phyloP scores from a whole-genome alignment of 78 protist genomes.

The Dictyostelium citrinum region DNA sequence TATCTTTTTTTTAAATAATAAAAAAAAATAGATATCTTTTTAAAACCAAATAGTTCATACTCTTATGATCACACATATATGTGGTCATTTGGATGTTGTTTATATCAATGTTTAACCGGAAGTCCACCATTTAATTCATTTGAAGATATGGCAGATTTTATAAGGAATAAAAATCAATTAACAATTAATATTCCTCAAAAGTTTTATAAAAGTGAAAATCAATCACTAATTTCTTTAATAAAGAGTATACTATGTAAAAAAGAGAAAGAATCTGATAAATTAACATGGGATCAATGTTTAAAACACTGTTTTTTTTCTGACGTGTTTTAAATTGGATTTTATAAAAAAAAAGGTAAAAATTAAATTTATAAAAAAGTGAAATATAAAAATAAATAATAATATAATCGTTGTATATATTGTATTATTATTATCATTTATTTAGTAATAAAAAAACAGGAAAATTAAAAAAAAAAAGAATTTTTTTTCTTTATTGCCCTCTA shows the following conservation, averaged over 20 bases:
- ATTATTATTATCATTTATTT: too few species aligned
- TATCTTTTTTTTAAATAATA: too few species aligned
- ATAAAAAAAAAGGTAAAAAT: too few species aligned
- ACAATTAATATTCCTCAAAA: background rate
- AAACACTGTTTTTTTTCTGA: background rate
- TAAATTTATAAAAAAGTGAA: too few species aligned
- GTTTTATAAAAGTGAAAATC: background rate
- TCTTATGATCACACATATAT: background rate
- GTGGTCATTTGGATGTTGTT: background rate
- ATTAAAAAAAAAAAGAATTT: background rate
- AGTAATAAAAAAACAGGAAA: background rate
- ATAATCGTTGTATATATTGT: too few species aligned
- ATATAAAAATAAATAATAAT: too few species aligned
- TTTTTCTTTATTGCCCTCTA: background rate
- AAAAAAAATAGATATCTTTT: background rate
- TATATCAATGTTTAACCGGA: background rate
- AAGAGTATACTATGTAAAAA: background rate
- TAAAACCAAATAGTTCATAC: background rate
- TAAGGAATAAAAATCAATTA: background rate
- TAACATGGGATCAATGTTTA: background rate
- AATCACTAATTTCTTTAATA: background rate
- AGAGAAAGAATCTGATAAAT: background rate
- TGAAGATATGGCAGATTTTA: background rate
- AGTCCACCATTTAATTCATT: background rate
- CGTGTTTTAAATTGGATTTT: background rate